phyloP scores from a whole-genome alignment of 257 asterid genomes.

The Capsicum pubescens region DNA sequence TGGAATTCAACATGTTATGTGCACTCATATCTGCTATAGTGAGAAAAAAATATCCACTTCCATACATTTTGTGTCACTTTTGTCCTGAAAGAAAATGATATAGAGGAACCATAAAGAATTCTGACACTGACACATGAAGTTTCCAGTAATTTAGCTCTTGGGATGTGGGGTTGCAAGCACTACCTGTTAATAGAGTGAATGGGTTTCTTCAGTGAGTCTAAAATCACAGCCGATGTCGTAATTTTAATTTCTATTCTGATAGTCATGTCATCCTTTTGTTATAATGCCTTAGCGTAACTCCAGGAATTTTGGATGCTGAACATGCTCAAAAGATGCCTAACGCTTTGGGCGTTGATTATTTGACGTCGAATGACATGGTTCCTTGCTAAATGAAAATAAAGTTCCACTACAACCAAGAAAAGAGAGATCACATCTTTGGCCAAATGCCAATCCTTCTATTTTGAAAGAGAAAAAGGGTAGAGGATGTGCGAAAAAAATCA shows the following conservation, averaged over 20 bases:
- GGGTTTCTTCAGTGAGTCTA: neutral
- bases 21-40: neutral
- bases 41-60: neutral
- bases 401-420: neutral
- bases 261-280: neutral
- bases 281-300: neutral
- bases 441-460: neutral
- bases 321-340: conserved; percentile 7
- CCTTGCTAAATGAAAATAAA: neutral
- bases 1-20: neutral
- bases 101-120: neutral
- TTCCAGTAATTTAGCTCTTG: conserved; percentile 7
- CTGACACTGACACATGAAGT: conserved; percentile 3
- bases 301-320: neutral
- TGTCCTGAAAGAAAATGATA: neutral
- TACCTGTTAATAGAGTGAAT: neutral
- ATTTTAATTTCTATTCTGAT: neutral
- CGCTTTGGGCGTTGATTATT: neutral
- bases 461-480: neutral
- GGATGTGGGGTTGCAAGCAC: neutral
- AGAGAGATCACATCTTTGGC: neutral
- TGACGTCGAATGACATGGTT: neutral
- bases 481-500: neutral
- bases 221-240: neutral
- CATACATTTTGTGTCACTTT: neutral